Evolutionary conservation across 2,329 filamentous ascomycete species (phyloP), one percentile per base, ranked within the genome.

Genomic region (Arthrocladium fulminans): DNA sequence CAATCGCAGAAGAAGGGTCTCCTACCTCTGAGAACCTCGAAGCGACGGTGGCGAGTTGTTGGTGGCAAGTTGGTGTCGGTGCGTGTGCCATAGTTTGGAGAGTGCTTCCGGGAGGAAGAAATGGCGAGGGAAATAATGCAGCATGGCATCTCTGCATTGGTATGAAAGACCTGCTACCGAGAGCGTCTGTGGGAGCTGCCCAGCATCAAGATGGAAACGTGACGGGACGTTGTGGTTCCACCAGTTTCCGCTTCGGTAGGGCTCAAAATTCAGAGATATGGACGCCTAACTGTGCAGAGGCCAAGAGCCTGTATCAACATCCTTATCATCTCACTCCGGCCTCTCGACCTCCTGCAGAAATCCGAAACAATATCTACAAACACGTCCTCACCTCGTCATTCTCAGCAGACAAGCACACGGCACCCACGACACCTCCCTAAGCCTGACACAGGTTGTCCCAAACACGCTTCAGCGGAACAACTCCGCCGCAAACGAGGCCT

Each of bases 101-200:
- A 1, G 62, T 65, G 52, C 62, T 61, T 1, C 46, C 65, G 17
- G 61, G 55, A 1, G 56, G 56, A 2, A 65, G 57, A 35, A 64
- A 62, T 46, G 65, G 62, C 30, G 39, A 60, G 10, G 64, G 59
- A 4, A 63, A 65, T 40, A 60, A 58, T 13, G 61, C 63, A 9
- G 62, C 63, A 9, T 65, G 63, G 44, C 63, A 65, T 54, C 55
- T 43, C 5, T 53, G 49, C 1, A 15, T 5, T 27, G 22, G 19
- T 12, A 49, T 49, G 22, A 20, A 20, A 2, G 29, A 51, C 40
- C 27, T 9, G 48, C 48, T 25, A 32, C 25, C n/a, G 45, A 50
- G 25, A 3, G 15, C 4, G 23, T 53, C 38, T 48, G 38, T 52
- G 50, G 50, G 46, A 5, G 42, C 22, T 20, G 24, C 17, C n/a